Base-by-base conservation (phyloP, 352 stramenopile species). In the Phytophthora gonapodyides region DNA sequence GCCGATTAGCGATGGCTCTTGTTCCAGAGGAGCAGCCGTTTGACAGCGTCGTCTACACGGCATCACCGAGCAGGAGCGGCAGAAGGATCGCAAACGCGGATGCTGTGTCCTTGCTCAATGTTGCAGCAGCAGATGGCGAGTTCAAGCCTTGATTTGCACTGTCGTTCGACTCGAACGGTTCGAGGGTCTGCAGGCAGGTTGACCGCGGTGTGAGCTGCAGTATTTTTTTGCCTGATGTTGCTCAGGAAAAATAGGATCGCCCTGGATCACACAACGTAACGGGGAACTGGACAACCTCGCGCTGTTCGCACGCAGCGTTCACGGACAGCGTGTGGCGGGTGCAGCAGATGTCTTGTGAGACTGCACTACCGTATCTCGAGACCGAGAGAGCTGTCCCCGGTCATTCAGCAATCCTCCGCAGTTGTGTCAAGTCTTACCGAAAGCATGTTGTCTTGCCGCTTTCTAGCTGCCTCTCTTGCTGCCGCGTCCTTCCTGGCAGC, bases 371-470 rank as follows among this genome's bases (percentile, higher is more conserved):
- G 17, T 19, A 43, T 9, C 37, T 43, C 24, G 24, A 27, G 49
- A 44, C 40, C 19, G 47, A 33, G 24, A 42, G n/a, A 46, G 54
- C 47, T 27, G 24, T 27, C 24, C 24, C 24, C 6, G 24, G 24
- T 69, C 55, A 69, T 17, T 69, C 55, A 15, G 17, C 42, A 61
- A 61, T 49, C 52, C 19, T 48, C 53, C 35, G 5, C 33, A 24
- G 31, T 34, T 7, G 34, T 34, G 13, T 56, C 52, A 53, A 69
- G 30, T 19, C 33, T 11, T 11, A 40, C 7, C 16, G 37, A 21
- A n/a, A 43, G 7, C 8, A 68, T 69, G 61, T 10, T 65, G 2
- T 4, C 19, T 47, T 48, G 17, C 10, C 48, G 56, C 16, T 19
- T 66, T 15, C 13, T 66, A 9, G 35, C 36, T 17, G 34, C 38